Base-by-base conservation (phyloP, 768 basidiomycete genomes). In the Zangia roseola region DNA sequence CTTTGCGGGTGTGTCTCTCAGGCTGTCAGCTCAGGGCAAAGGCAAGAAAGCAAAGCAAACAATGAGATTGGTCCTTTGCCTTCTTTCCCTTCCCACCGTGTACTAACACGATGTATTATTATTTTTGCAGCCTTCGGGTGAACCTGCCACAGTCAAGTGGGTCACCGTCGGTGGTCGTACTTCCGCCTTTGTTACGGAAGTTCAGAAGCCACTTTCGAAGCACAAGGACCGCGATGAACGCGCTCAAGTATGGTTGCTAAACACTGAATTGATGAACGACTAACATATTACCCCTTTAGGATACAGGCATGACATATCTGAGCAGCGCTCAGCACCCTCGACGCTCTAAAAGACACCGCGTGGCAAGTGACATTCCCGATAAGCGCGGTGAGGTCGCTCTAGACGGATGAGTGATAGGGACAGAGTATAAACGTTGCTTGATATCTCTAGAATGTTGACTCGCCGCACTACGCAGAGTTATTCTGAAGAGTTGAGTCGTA, bases 91-190 rank as follows among this genome's bases (percentile, higher is more conserved):
- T 26, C 17, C 33, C 43, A 14, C 25, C 43, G 39, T 17, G 17
- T 30, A 14, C 47, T 49, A 33, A 57, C 53, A 21, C 38, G 38
- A 30, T 21, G 36, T 31, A 40, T 17, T 35, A n/a, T n/a, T 31
- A 40, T 21, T n/a, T 36, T 23, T 43, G 16, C 46, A 90, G 88
- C 82, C 84, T 0, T 78, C 80, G 45, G 89, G 88, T 6, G 69
- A 74, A 47, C 76, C 75, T n/a, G 89, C 85, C 1, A 87, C 84
- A 8, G 80, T 91, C 47, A 80, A 78, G 57, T 91, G 83, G 78
- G 63, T 86, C 45, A 87, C 82, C 5, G 84, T 91, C 8, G 86
- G 86, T 16, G 87, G 88, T 4, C 75, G 88, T 14, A 90, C 88
- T 8, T 87, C 87, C 4, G 88, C 88, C 13, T 84, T 76, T 56